Evolutionary conservation across 768 basidiomycete species (phyloP), one percentile per base, ranked within the genome.

Genomic region (Pisolithus marmoratus): DNA sequence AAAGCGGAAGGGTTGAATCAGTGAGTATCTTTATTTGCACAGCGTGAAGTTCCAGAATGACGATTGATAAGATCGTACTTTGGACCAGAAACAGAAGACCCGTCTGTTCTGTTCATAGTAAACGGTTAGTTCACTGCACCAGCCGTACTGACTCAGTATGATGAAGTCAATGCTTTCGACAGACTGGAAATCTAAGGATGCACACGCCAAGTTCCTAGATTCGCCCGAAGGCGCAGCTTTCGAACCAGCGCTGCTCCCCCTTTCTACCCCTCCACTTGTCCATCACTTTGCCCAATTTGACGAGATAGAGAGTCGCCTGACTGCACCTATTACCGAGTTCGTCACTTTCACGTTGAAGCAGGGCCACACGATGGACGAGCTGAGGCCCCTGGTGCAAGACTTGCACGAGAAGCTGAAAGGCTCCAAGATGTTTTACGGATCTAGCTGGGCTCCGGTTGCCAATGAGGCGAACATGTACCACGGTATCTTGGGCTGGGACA

Each of bases 401-500:
- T 56, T 68, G 38, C 57, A 68, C 38, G 5, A 44, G 34, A 44
- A 43, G 42, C 55, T 70, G 31, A 29, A 0, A 19, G 59, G 64
- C 7, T 56, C 64, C 8, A 50, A 53, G 15, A 51, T 22, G 15
- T 66, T 68, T 45, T 53, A 68, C 2, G 67, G 68, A 2, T 63
- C 63, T 22, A 66, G 66, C 49, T 68, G 66, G 64, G 64, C 53
- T 0, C 51, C n/a, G 20, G 24, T 66, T 46, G 40, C 57, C 19
- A 58, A 50, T 42, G 56, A 58, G 41, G n/a, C 59, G 19, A 47
- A 52, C 8, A 54, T 57, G 2, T 63, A 62, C 42, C 34, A 67
- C 40, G 68, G 68, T 17, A 58, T 71, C 24, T 55, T 73, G 31
- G 72, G 72, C 11, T 73, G 72, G 72, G 63, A 69, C 46, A 71